phyloP scores from a whole-genome alignment of 345 rosid species.

The Clausena lansium region DNA sequence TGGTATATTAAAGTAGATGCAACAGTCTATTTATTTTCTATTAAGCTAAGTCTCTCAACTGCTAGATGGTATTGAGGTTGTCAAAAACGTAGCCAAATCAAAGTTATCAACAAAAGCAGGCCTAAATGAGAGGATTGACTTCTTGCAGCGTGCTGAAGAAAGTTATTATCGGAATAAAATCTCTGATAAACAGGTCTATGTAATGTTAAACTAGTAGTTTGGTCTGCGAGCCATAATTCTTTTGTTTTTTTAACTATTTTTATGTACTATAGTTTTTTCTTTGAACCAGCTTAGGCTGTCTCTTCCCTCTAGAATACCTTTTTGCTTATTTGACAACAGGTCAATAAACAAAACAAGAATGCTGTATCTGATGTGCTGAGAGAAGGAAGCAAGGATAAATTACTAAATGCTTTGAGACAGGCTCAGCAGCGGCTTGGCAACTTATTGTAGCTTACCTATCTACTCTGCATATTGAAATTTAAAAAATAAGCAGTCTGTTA shows the following conservation, averaged over 20 bases:
- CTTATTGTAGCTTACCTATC: slow-evolving; percentile 31
- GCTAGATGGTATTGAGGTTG: slow-evolving; percentile 51
- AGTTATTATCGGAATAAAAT: slow-evolving; percentile 46
- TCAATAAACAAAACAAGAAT: slow-evolving; percentile 57
- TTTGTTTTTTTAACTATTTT: not conserved
- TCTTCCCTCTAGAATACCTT: slow-evolving; percentile 6
- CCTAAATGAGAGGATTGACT: slow-evolving; percentile 55
- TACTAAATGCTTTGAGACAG: slow-evolving; percentile 49
- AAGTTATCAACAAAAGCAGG: slow-evolving; percentile 50
- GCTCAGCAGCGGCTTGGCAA: slow-evolving; percentile 52
- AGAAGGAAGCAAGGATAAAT: slow-evolving; percentile 71
- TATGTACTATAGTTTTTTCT: not conserved
- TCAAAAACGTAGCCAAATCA: slow-evolving; percentile 40
- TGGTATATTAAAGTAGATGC: not conserved
- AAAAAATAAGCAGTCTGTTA: not conserved
- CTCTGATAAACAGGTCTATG: slow-evolving; percentile 53
- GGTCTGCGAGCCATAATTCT: not conserved
- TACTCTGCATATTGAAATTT: not conserved
- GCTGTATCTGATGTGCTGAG: slow-evolving; percentile 60
- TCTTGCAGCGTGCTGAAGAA: slow-evolving; percentile 76
- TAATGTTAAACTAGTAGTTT: not conserved
- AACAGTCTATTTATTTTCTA: not conserved
- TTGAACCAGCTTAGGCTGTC: not conserved
- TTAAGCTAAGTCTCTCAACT: slow-evolving; percentile 19
- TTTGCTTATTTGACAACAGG: slow-evolving; percentile 33